Base-by-base conservation (phyloP, 2,329 filamentous ascomycete species). In the Didymella keratinophila region DNA sequence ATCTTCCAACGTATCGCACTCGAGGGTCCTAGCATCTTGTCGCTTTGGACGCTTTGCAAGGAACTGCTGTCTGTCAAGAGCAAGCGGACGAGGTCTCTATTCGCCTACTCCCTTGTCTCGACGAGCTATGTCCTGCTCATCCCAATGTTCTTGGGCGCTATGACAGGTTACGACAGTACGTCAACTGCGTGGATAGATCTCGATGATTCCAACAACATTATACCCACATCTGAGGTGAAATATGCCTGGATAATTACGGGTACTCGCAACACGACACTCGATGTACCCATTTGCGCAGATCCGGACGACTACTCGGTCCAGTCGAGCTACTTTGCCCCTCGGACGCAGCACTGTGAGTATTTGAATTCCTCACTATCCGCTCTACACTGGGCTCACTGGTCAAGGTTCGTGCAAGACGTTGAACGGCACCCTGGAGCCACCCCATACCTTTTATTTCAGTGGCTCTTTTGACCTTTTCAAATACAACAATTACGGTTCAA, bases 81-180 rank as follows among this genome's bases (percentile, higher is more conserved):
- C 25, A 68, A 60, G 42, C 56, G 68, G 23, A 70, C 69, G 0
- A 65, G 63, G 48, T 49, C 52, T 16, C 43, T 71, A 4, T 72
- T 77, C 52, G 52, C 66, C 3, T 77, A 73, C 64, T 68, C 76
- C 25, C 61, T 76, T 1, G 20, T 76, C 16, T 67, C 73, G 3
- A 71, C 62, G 1, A 37, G 61, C 3, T 77, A 74, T 36, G 66
- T 77, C 14, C 49, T 77, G 1, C 57, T 56, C 14, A 66, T 77
- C 20, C 75, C 74, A 1, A 72, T 74, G 20, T 62, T 75, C 4
- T 46, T 76, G 1, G 56, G 58, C 16, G 53, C 53, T 12, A 77
- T 78, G 72, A 76, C 73, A 0, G 76, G 76, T 10, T 78, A 78
- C 50, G 70, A 74, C n/a, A 68, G 62, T 42, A 68, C 64, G 1